These are phyloP conservation scores for Penicillium cataractarum DNA, from an alignment of 495 filamentous ascomycete species.

Conservation along the genomic window DNA sequence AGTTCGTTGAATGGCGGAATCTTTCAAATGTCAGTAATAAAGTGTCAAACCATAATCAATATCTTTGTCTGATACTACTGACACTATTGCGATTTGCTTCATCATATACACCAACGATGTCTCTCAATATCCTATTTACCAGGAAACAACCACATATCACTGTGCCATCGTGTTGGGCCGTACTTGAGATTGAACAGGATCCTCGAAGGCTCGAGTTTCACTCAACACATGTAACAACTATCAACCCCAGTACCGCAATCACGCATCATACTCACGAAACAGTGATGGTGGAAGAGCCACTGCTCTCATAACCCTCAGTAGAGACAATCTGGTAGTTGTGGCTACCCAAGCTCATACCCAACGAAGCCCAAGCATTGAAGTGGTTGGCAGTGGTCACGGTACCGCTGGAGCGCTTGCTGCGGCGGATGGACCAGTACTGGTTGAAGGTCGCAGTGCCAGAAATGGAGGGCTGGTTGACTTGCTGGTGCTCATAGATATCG, in stretches of 20 bases:
- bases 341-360: constrained; percentile 52
- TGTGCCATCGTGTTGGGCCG: neutral
- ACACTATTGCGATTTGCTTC: neutral
- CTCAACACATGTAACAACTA: neutral
- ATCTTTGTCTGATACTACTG: neutral
- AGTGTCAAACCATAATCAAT: neutral
- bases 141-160: neutral
- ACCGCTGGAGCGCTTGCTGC: constrained; percentile 55
- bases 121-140: neutral
- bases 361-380: constrained; percentile 62
- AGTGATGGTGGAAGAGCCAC: constrained; percentile 54
- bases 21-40: neutral
- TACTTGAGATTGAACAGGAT: neutral
- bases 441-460: constrained; percentile 61
- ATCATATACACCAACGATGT: neutral
- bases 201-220: neutral
- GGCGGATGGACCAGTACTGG: constrained; percentile 65
- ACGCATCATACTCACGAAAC: constrained; percentile 32
- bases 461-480: constrained; percentile 63
- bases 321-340: constrained; percentile 66
- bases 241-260: neutral
- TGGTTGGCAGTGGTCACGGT: constrained; percentile 58
- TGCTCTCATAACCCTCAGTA: constrained; percentile 61
- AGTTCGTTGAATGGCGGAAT: neutral
- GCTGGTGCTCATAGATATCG: constrained; percentile 62